Evolutionary conservation across 108 stramenopile genomes (phyloP), one percentile per base, ranked within the genome.

Genomic region (Pseudonitzschia multiseries): DNA sequence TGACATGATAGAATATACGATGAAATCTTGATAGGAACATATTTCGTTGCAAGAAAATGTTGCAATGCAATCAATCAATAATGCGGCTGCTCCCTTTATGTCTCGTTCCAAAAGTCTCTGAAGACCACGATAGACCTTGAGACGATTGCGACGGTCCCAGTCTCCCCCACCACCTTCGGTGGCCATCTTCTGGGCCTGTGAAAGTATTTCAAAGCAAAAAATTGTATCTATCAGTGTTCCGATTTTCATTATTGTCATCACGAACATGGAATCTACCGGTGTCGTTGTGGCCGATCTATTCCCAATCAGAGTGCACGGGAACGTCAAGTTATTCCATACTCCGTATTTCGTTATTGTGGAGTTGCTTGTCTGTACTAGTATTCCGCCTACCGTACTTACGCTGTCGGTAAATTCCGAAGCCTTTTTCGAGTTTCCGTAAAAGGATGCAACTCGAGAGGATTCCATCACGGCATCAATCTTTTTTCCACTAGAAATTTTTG

Each of bases 91-190:
- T 26, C 68, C 85, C 73, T 89, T 79, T 64, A 98, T 69, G 70
- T 98, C 96, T 14, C 99, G 81, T 28, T 81, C 80, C 51, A 87
- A 66, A 28, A 98, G 71, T n/a, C 80, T 69, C 57, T 82, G 86
- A 26, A 97, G 51, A 0, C 96, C 97, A 61, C 87, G 82, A 86
- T 99, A 99, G 0, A 97, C 98, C 77, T 93, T 92, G 70, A 97
- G 86, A 32, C 99, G 96, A 84, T 99, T 99, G 65, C 97, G 96
- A 46, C 98, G 88, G 78, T 99, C 99, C 99, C 99, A 99, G 81
- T 99, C 99, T 27, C 97, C 97, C 24, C 98, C 97, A 53, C 83
- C 84, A 24, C 89, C 95, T 57, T 77, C 76, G 14, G 76, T 74
- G 40, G 88, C 92, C 42, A 95, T 64, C 77, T 88, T 89, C 69